Percentiles rank a stretch among this genome's conserved stretches.
phyloP scores from a whole-genome alignment of 2,329 filamentous ascomycete genomes.

The Verticillium longisporum region DNA sequence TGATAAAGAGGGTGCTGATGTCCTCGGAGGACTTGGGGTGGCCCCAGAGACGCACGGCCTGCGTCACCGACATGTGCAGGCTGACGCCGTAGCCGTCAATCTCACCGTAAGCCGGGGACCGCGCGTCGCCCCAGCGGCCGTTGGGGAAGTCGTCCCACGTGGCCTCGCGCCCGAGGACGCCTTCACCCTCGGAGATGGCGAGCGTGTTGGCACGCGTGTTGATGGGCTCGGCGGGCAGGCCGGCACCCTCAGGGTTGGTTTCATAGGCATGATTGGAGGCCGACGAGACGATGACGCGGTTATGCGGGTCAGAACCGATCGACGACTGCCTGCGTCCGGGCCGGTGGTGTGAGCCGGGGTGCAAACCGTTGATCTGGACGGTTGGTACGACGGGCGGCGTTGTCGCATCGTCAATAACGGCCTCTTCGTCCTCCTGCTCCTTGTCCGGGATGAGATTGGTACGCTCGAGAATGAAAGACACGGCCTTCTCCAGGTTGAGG shows the following conservation, averaged over 20 bases:
- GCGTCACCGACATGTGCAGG: conserved; percentile 79
- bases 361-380: conserved; percentile 44
- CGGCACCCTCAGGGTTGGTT: conserved; percentile 69
- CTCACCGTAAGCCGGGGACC: conserved; percentile 89
- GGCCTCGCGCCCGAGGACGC: conserved; percentile 81
- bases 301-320: conserved; percentile 77
- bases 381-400: conserved; percentile 30
- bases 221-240: conserved; percentile 64
- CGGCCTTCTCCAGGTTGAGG: conserved; percentile 90
- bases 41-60: conserved; percentile 82
- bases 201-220: conserved; percentile 79
- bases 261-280: conserved; percentile 60
- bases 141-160: conserved; percentile 99
- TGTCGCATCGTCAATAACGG: conserved; percentile 37
- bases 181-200: conserved; percentile 90
- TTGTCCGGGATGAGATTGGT: conserved; percentile 71
- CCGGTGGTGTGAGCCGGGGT: conserved; percentile 19
- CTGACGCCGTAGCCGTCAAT: conserved; percentile 98
- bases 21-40: conserved; percentile 63
- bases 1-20: conserved; percentile 73
- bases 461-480: conserved; percentile 85
- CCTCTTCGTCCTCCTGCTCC: conserved; percentile 45
- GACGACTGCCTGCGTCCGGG: conserved; percentile 63
- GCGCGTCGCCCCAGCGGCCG: conserved; percentile 87
- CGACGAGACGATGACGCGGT: conserved; percentile 75